These are phyloP conservation scores for Aspergillus flavus DNA, from an alignment of 2,329 filamentous ascomycete species.

Conservation along the genomic window DNA sequence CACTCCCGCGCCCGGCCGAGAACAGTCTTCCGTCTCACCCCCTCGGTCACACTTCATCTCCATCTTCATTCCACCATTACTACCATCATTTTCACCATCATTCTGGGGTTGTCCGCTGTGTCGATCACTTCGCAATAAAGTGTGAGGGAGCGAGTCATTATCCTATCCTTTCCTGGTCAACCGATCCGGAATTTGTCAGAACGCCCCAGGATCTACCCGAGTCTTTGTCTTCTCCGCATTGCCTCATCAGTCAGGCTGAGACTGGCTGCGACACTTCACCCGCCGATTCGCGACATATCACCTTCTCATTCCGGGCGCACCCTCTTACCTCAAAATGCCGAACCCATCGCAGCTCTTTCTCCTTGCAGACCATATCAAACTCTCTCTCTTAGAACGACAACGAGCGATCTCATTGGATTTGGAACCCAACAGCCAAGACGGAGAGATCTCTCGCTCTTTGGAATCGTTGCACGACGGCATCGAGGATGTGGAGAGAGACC, in stretches of 20 bases:
- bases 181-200: conserved; percentile 3
- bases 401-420: conserved; percentile 80
- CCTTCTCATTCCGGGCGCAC: neutral
- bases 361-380: conserved; percentile 93
- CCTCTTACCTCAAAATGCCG: conserved; percentile 41
- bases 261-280: conserved; percentile 4
- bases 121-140: neutral
- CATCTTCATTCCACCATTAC: neutral
- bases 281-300: conserved; percentile 7
- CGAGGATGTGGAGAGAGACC: conserved; percentile 66
- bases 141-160: neutral
- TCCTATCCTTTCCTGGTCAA: neutral
- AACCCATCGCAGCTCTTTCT: conserved; percentile 79
- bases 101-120: neutral
- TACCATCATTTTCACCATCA: neutral
- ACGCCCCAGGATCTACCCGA: neutral
- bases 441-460: conserved; percentile 83
- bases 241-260: conserved; percentile 5
- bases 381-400: conserved; percentile 89
- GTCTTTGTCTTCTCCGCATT: conserved; percentile 13
- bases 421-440: conserved; percentile 78
- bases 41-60: conserved; percentile 1
- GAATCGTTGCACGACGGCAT: conserved; percentile 84
- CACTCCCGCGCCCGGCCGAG: conserved; percentile 10
- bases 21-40: conserved; percentile 8